These are phyloP conservation scores for Fragosphaeria purpurea DNA, from an alignment of 2,329 filamentous ascomycete species.

Conservation along the genomic window DNA sequence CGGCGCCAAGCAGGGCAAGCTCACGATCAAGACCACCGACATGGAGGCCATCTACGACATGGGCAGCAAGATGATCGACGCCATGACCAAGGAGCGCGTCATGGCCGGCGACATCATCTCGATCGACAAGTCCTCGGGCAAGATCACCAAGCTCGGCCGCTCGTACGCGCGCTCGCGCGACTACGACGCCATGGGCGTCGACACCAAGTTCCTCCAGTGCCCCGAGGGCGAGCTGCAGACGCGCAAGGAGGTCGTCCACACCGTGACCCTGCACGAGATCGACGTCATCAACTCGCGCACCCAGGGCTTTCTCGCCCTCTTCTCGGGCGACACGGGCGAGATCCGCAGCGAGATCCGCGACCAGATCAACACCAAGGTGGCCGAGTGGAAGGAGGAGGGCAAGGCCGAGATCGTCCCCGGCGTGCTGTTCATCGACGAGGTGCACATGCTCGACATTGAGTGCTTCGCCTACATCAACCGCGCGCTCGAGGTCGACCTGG, in stretches of 20 bases:
- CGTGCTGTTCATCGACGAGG: conserved; percentile 96
- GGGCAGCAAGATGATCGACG: conserved; percentile 99
- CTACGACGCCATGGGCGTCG: conserved; percentile 97
- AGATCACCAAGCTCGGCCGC: conserved; percentile 92
- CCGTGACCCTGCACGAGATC: conserved; percentile 93
- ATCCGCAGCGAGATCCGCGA: conserved; percentile 95
- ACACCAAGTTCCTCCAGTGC: conserved; percentile 96
- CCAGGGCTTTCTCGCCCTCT: conserved; percentile 95
- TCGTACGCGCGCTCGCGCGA: conserved; percentile 92
- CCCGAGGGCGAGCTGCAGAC: conserved; percentile 96
- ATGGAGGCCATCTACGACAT: conserved; percentile 99
- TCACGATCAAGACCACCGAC: conserved; percentile 98
- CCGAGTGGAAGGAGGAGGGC: conserved; percentile 98
- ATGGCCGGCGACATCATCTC: conserved; percentile 98
- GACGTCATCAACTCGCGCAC: conserved; percentile 98
- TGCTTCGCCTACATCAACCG: conserved; percentile 99
- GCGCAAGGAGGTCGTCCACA: conserved; percentile 93
- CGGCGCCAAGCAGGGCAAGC: conserved; percentile 94
- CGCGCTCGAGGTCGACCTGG: conserved; percentile 85
- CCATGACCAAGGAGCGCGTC: conserved; percentile 98
- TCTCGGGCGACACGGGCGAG: conserved; percentile 96
- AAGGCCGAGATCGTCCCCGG: conserved; percentile 97
- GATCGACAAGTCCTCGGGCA: conserved; percentile 96
- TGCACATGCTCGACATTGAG: conserved; percentile 99
- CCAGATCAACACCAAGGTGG: conserved; percentile 98